A percentile compares a stretch with the other conserved stretches of the same genome.
These are phyloP conservation scores for Areca catechu DNA, from an alignment of 176 grass and related monocot species.

Conservation along the genomic window DNA sequence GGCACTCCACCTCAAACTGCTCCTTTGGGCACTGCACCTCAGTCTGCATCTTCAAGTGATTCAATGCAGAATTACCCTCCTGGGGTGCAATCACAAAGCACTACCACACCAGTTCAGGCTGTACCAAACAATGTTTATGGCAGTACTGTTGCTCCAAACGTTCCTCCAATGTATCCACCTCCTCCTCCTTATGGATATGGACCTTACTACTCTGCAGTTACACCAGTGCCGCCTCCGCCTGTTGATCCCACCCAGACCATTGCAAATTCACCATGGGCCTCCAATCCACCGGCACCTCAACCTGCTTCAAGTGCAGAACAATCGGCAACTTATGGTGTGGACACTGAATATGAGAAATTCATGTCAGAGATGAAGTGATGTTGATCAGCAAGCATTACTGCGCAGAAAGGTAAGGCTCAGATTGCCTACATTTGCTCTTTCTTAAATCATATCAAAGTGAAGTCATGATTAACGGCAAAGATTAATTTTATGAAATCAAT, in stretches of 20 bases:
- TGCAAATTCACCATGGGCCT: constrained; percentile 70
- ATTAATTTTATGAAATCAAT: too few relatives aligned
- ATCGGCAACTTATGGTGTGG: constrained; percentile 40
- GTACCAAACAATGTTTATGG: constrained; percentile 41
- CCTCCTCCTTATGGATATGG: constrained; percentile 45
- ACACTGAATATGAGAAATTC: constrained; percentile 84
- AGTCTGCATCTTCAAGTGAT: constrained; percentile 27
- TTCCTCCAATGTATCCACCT: constrained; percentile 25
- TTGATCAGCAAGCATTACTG: background rate
- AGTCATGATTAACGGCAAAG: too few relatives aligned
- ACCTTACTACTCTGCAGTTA: constrained; percentile 45
- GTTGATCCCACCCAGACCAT: constrained; percentile 59
- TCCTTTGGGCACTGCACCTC: constrained; percentile 23
- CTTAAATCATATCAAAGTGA: too few relatives aligned
- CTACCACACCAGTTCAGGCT: constrained; percentile 39
- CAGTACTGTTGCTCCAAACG: constrained; percentile 27
- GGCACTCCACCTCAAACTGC: constrained; percentile 1
- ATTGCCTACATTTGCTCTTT: too few relatives aligned
- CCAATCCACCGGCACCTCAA: constrained; percentile 27
- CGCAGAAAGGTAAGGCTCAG: constrained; percentile 1
- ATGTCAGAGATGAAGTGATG: constrained; percentile 97
- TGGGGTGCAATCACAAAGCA: constrained; percentile 43
- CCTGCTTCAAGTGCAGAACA: constrained; percentile 30
- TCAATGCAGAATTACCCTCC: constrained; percentile 42
- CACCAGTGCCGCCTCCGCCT: constrained; percentile 41